Evolutionary conservation across 2,329 filamentous ascomycete species (phyloP).

Genomic region (Aspergillus pseudotamarii): DNA sequence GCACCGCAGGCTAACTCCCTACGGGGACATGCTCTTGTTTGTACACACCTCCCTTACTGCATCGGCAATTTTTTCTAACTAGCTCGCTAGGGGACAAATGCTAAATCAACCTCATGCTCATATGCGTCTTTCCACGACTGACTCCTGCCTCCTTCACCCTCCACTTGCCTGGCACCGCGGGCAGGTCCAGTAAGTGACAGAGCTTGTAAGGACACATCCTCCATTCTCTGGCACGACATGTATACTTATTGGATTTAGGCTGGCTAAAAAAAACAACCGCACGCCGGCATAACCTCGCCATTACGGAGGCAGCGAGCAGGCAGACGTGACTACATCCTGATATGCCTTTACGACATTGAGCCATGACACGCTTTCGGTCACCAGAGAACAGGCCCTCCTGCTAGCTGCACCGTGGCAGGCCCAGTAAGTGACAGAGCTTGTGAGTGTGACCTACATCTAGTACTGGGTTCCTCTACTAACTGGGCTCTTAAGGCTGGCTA

Average conservation of each 20-base stretch:
- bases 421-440: slow-evolving; percentile 24
- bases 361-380: not conserved
- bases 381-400: not conserved
- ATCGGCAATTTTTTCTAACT: not conserved
- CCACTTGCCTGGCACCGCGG: slow-evolving; percentile 9
- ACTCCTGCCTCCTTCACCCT: not conserved
- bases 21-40: slow-evolving; percentile 11
- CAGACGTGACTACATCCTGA: not conserved
- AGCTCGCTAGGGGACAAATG: not conserved
- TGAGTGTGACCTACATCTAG: not conserved
- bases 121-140: not conserved
- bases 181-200: slow-evolving; percentile 23
- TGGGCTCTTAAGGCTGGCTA: slow-evolving; percentile 9
- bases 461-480: not conserved
- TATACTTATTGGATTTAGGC: slow-evolving; percentile 7
- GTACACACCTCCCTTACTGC: not conserved
- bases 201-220: slow-evolving; percentile 13
- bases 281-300: slow-evolving; percentile 1
- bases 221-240: not conserved
- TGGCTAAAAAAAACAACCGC: slow-evolving; percentile 14
- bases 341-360: not conserved
- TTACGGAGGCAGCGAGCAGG: not conserved
- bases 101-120: not conserved
- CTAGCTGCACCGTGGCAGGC: slow-evolving; percentile 13
- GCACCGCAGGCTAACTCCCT: slow-evolving; percentile 9